Evolutionary conservation across 805 yeast species (phyloP), one percentile per base, ranked within the genome.

Genomic region (Saccharomyces jurei): DNA sequence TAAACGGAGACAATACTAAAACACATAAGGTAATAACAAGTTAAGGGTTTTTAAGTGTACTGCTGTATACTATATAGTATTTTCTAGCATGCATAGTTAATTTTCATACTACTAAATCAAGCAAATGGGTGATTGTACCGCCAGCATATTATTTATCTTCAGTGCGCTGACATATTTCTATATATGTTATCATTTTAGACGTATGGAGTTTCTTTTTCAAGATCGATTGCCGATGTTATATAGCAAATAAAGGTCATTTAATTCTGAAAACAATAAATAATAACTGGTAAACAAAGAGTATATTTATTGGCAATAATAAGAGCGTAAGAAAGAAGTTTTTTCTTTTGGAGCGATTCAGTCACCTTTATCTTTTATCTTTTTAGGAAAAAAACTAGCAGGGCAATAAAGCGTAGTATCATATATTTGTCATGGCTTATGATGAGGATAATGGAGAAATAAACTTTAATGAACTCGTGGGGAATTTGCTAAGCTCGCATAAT

Each of bases 381-480:
- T 6, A 4, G 8, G 22, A n/a, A 36, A 36, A 36, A 36, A 17
- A 17, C n/a, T 10, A 36, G 10, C 9, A 36, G 4, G 44, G 44
- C 22, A 6, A 1, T 6, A 17, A 36, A 6, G 26, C 41, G n/a
- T 14, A 32, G 17, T 17, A 36, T 36, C 44, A 36, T 36, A 36
- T 17, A n/a, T 36, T 17, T 36, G 25, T 25, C 44, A 36, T 36
- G 44, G 25, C 44, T 36, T 36, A 36, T 36, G 61, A 58, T 52
- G 64, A 63, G n/a, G 60, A 61, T 47, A 61, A 60, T 29, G 70
- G 62, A 17, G 71, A 68, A 31, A 55, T 69, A 27, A 69, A 67
- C 46, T 61, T 69, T 50, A 66, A 62, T 46, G 71, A 65, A 48
- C 61, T 69, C 30, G 71, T 69, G 28, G 73, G 71, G 9, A 68